Evolutionary conservation across 2,329 filamentous ascomycete species (phyloP), one percentile per base, ranked within the genome.

Genomic region (Ophiostoma montium): DNA sequence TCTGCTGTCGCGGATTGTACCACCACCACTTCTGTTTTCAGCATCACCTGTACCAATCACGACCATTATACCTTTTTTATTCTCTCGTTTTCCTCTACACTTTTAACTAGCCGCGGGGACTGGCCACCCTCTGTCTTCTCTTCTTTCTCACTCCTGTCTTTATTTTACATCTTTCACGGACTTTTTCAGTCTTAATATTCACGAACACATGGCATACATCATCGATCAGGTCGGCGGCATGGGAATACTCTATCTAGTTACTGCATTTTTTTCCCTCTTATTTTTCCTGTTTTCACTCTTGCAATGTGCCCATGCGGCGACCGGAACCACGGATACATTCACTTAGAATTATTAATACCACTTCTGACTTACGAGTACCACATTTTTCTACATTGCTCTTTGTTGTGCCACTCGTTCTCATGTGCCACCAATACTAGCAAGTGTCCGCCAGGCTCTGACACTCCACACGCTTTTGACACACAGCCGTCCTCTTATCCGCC

Each of bases 31-130:
- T 52, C 43, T 42, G 41, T 51, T 50, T 53, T 33, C 21, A 38
- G 52, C 53, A 54, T 53, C 51, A 47, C 36, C 18, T 47, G 27
- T 57, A 56, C 56, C 60, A 59, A 59, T 59, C 56, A 57, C 38
- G 38, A 51, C 52, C 49, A 13, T 12, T 41, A 16, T 16, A 33
- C 27, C 16, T 33, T 30, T 30, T 33, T 42, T 42, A 42, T 42
- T 42, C 27, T 15, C 19, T 35, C 18, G 1, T 21, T 33, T 2
- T 7, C 38, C 9, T 15, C 27, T 35, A 23, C 16, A 5, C 21
- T 5, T 23, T 21, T 13, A 32, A 15, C 38, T 12, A 7, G 19
- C 21, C 23, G 21, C 16, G 27, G 38, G 38, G 19, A 42, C 23
- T 42, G 39, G 39, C 39, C 23, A 16, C 31, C 4, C 41, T 13